Evolutionary conservation across 345 rosid genomes (phyloP).

Genomic region (Hevea brasiliensis): DNA sequence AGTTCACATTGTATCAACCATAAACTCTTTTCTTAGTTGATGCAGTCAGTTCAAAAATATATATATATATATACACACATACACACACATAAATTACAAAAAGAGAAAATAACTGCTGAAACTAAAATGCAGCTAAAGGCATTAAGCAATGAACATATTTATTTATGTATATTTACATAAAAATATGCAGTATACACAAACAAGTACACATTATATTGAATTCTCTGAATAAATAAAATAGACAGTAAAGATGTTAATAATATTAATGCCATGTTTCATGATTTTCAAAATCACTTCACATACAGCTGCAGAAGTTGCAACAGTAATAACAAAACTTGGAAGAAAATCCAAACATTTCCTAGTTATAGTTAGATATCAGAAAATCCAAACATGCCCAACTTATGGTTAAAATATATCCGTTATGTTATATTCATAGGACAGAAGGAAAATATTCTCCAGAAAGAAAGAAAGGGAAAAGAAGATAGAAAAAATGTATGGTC

Average conservation of each 20-base stretch:
- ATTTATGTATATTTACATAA: too few relatives aligned
- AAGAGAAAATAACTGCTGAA: neutral
- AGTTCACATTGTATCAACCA: constrained; percentile 26
- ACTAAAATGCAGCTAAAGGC: neutral
- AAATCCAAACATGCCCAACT: too few relatives aligned
- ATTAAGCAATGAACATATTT: too few relatives aligned
- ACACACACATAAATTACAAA: too few relatives aligned
- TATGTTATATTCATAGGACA: neutral
- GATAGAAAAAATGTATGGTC: constrained; percentile 7
- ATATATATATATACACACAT: too few relatives aligned
- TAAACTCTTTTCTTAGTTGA: neutral
- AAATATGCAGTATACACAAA: too few relatives aligned
- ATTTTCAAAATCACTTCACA: constrained; percentile 5
- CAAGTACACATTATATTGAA: too few relatives aligned
- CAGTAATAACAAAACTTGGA: too few relatives aligned
- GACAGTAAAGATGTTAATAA: neutral
- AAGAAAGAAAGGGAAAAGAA: neutral
- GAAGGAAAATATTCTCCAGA: neutral
- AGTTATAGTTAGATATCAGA: too few relatives aligned
- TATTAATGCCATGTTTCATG: neutral
- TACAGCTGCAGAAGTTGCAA: neutral
- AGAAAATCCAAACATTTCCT: neutral
- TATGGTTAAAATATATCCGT: neutral
- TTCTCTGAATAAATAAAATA: too few relatives aligned
- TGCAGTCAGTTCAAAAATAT: too few relatives aligned